Percentiles rank a stretch among this genome's conserved stretches.
These are phyloP conservation scores for Xanthoconium stramineum DNA, from an alignment of 768 basidiomycete genomes.

Conservation along the genomic window DNA sequence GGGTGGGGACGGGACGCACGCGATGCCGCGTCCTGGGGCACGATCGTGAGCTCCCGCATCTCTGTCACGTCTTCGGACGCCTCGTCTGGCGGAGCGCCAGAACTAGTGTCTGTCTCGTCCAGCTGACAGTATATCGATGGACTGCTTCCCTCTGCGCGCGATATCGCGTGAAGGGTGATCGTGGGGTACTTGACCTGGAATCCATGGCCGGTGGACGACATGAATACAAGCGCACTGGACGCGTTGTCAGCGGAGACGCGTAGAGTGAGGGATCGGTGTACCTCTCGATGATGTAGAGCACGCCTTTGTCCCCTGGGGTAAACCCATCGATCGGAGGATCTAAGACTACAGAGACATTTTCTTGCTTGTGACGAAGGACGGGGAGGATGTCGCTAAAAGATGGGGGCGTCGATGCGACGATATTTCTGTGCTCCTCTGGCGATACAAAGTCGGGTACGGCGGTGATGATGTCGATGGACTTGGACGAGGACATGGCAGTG, in stretches of 20 bases:
- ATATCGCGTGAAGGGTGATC: conserved; percentile 92
- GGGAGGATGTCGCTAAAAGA: conserved; percentile 87
- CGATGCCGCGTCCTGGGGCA: conserved; percentile 53
- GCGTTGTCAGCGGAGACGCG: background rate
- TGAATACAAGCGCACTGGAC: conserved; percentile 71
- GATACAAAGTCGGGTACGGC: conserved; percentile 46
- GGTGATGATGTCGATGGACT: conserved; percentile 31
- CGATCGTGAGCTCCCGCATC: conserved; percentile 80
- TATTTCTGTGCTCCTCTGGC: conserved; percentile 61
- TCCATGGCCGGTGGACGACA: conserved; percentile 64
- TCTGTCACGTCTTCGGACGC: conserved; percentile 37
- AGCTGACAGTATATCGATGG: conserved; percentile 93
- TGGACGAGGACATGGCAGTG: too few relatives aligned
- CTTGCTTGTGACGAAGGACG: conserved; percentile 70
- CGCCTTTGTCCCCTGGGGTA: conserved; percentile 56
- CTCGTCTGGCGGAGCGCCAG: conserved; percentile 35
- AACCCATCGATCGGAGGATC: conserved; percentile 69
- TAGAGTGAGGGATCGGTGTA: conserved; percentile 29
- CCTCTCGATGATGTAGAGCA: conserved; percentile 87
- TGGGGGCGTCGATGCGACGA: conserved; percentile 76
- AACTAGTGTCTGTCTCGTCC: conserved; percentile 52
- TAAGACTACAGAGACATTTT: conserved; percentile 63
- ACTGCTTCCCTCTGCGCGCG: conserved; percentile 53
- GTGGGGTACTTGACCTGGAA: conserved; percentile 86
- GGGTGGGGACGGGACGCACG: conserved; percentile 45